Conservation (phyloP, 1,284 basidiomycete genomes). For the Sporisorium scitamineum region DNA sequence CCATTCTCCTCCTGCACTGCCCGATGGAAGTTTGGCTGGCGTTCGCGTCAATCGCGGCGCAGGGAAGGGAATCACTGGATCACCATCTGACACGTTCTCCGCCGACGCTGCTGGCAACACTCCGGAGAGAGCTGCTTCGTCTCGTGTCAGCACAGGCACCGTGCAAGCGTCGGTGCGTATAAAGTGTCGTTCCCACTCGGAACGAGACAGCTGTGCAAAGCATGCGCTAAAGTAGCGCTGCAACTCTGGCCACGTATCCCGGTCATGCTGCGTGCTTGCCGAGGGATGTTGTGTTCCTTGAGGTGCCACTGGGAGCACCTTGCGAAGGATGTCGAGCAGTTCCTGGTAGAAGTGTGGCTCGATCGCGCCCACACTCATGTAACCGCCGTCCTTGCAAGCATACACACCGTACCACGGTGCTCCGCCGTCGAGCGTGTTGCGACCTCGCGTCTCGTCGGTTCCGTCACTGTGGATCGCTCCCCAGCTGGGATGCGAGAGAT, state of each 20-base stretch:
- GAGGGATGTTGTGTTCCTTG: constrained; percentile 70
- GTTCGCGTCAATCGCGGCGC: constrained; percentile 66
- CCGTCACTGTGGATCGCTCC: constrained; percentile 73
- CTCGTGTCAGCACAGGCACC: constrained; percentile 76
- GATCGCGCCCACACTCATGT: constrained; percentile 76
- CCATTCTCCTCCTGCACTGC: constrained; percentile 42
- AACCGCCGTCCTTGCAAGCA: constrained; percentile 78
- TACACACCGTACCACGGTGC: constrained; percentile 84
- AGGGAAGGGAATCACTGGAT: constrained; percentile 59
- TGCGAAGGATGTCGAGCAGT: constrained; percentile 51
- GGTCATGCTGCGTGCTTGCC: constrained; percentile 73
- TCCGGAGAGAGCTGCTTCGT: constrained; percentile 59
- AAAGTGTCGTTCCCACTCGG: constrained; percentile 79
- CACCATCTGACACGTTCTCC: constrained; percentile 33
- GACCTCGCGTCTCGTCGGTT: constrained; percentile 52
- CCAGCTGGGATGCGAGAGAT: constrained; percentile 69
- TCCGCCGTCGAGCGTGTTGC: constrained; percentile 79
- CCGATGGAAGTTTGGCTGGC: constrained; percentile 54
- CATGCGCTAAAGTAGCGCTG: constrained; percentile 75
- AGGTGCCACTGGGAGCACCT: constrained; percentile 36
- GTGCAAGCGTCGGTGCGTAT: constrained; percentile 81
- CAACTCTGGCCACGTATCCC: constrained; percentile 76
- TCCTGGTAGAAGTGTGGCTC: constrained; percentile 51
- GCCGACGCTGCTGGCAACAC: constrained; percentile 40
- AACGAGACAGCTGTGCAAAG: constrained; percentile 76